These are phyloP conservation scores for Narthecium ossifragum DNA, from an alignment of 106 monocot species.

Conservation along the genomic window DNA sequence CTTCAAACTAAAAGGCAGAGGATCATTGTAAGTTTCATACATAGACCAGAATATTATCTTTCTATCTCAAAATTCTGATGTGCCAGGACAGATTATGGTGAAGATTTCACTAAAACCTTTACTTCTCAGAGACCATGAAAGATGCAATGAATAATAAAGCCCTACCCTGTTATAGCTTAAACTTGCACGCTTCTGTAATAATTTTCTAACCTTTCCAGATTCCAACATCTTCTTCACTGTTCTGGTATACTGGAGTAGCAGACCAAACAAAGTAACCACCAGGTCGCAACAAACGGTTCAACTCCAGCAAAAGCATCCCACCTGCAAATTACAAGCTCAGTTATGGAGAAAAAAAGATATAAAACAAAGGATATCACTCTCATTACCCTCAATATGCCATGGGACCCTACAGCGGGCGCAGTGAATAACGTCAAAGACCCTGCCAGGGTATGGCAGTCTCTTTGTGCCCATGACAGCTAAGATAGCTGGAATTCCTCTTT, in stretches of 20 bases:
- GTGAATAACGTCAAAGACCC: slow-evolving; percentile 77
- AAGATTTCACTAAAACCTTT: too few relatives aligned
- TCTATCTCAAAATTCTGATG: too few relatives aligned
- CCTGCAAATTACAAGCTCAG: slow-evolving; percentile 32
- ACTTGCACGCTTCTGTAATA: too few relatives aligned
- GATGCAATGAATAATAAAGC: too few relatives aligned
- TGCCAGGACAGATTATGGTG: too few relatives aligned
- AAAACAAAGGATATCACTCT: neutral
- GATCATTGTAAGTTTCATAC: too few relatives aligned
- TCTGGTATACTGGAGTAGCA: slow-evolving; percentile 87
- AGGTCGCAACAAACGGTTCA: slow-evolving; percentile 80
- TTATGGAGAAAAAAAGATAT: neutral
- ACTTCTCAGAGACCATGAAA: too few relatives aligned
- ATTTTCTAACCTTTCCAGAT: slow-evolving; percentile 70
- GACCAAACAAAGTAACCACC: slow-evolving; percentile 96
- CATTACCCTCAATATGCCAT: slow-evolving; percentile 85
- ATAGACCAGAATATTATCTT: too few relatives aligned
- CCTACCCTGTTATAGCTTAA: too few relatives aligned
- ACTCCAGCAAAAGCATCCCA: slow-evolving; percentile 82
- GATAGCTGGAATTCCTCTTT: slow-evolving; percentile 90
- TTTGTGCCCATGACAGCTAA: slow-evolving; percentile 94
- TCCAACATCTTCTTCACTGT: slow-evolving; percentile 56
- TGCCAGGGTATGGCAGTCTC: slow-evolving; percentile 75
- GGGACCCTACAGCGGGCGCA: slow-evolving; percentile 95
- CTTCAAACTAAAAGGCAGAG: too few relatives aligned